Conservation (phyloP, 768 basidiomycete species). For the Auricularia sp. region DNA sequence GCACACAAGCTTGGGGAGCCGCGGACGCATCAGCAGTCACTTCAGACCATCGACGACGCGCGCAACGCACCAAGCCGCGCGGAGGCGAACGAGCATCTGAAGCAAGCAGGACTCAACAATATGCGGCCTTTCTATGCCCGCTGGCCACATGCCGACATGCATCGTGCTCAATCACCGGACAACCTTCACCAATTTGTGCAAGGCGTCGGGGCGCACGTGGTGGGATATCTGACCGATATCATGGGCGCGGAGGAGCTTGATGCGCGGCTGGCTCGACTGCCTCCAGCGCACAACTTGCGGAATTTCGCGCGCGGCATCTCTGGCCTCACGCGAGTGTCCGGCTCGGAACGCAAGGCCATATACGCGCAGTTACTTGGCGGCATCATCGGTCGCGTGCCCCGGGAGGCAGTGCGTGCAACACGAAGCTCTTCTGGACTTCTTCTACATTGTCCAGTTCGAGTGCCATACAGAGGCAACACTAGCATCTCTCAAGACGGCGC, state of each 20-base stretch:
- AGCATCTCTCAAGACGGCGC: neutral
- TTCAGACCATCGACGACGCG: neutral
- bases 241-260: conserved; percentile 20
- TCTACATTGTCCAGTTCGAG: neutral
- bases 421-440: conserved; percentile 17
- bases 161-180: conserved; percentile 10
- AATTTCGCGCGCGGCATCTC: conserved; percentile 10
- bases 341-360: conserved; percentile 7
- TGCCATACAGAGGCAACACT: neutral
- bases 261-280: conserved; percentile 6
- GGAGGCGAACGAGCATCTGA: neutral
- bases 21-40: neutral
- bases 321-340: conserved; percentile 6
- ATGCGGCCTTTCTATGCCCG: conserved; percentile 11
- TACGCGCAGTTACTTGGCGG: conserved; percentile 1
- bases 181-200: conserved; percentile 14
- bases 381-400: neutral
- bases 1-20: neutral
- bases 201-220: conserved; percentile 9
- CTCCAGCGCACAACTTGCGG: conserved; percentile 3
- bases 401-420: conserved; percentile 10
- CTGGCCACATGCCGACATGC: conserved; percentile 10
- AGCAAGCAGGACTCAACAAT: neutral
- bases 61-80: too few species aligned
- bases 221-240: conserved; percentile 3